Percentiles rank a stretch among this genome's conserved stretches.
phyloP scores from a whole-genome alignment of 2,329 filamentous ascomycete genomes.

The Cladosporium sphaerospermum region DNA sequence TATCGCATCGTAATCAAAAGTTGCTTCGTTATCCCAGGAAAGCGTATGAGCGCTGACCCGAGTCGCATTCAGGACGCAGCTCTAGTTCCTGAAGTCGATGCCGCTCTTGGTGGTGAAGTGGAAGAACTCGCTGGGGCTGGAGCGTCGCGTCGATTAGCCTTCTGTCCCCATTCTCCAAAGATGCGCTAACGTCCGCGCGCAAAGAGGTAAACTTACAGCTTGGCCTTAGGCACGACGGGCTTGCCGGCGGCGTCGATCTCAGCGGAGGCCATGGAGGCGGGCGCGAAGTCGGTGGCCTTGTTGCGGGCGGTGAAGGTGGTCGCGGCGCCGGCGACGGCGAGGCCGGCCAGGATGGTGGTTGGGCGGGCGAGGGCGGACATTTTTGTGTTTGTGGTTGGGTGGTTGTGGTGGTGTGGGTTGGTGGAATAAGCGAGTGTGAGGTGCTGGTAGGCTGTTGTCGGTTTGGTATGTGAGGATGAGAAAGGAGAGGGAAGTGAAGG shows the following conservation, averaged over 20 bases:
- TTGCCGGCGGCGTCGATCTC: conserved; percentile 15
- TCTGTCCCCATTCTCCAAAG: too few relatives aligned
- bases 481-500: neutral
- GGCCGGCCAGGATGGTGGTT: conserved; percentile 15
- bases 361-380: conserved; percentile 12
- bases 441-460: neutral
- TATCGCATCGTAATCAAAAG: too few relatives aligned
- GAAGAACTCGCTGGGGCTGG: conserved; percentile 19
- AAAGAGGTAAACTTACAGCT: conserved; percentile 10
- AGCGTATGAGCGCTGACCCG: too few relatives aligned
- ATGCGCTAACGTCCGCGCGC: neutral
- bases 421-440: neutral
- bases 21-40: too few relatives aligned
- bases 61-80: neutral
- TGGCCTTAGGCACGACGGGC: conserved; percentile 6
- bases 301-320: conserved; percentile 14
- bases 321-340: conserved; percentile 14
- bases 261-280: conserved; percentile 14
- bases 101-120: conserved; percentile 15
- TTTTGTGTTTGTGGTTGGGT: neutral
- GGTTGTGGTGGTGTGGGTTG: neutral
- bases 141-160: too few relatives aligned
- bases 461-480: neutral
- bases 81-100: conserved; percentile 5
- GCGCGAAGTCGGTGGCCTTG: conserved; percentile 15